Evolutionary conservation across 208 protist genomes (phyloP).

Genomic region (Leptomonas pyrrhocoris): DNA sequence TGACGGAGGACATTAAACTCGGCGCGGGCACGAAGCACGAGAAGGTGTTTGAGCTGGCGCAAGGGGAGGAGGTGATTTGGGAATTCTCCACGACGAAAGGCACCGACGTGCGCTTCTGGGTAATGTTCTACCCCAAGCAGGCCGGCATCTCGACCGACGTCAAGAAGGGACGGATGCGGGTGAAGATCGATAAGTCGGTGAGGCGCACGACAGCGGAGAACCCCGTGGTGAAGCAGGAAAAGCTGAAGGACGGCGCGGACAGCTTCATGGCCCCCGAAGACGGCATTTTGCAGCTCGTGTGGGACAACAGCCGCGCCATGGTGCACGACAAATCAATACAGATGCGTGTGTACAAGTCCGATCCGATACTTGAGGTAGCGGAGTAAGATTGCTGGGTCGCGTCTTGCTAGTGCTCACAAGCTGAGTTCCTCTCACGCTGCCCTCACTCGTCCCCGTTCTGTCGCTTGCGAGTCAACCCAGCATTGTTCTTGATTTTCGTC

Average conservation of each 20-base stretch:
- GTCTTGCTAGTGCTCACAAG: not conserved
- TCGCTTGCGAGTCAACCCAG: no score
- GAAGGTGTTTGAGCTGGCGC: conserved; percentile 45
- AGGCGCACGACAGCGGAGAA: conserved; percentile 41
- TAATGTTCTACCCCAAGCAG: conserved; percentile 49
- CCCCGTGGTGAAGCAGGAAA: conserved; percentile 50
- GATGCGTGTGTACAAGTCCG: conserved; percentile 64
- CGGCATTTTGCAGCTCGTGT: conserved; percentile 58
- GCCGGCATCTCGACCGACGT: conserved; percentile 34
- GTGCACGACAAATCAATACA: conserved; percentile 56
- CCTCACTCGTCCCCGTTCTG: not conserved
- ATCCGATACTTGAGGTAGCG: conserved; percentile 15
- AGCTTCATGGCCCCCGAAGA: conserved; percentile 49
- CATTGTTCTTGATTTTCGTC: no score
- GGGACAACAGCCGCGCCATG: conserved; percentile 66
- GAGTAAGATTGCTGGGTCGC: conserved; percentile 1
- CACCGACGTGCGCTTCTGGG: conserved; percentile 46
- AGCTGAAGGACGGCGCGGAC: conserved; percentile 54
- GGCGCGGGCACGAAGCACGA: conserved; percentile 46
- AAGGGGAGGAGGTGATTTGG: conserved; percentile 64
- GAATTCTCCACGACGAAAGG: conserved; percentile 58
- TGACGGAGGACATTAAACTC: conserved; percentile 62
- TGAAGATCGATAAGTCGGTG: conserved; percentile 42
- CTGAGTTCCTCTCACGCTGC: not conserved
- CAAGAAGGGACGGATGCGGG: conserved; percentile 27